phyloP scores from a whole-genome alignment of 2,329 filamentous ascomycete species.

The Trichoderma atroviride region DNA sequence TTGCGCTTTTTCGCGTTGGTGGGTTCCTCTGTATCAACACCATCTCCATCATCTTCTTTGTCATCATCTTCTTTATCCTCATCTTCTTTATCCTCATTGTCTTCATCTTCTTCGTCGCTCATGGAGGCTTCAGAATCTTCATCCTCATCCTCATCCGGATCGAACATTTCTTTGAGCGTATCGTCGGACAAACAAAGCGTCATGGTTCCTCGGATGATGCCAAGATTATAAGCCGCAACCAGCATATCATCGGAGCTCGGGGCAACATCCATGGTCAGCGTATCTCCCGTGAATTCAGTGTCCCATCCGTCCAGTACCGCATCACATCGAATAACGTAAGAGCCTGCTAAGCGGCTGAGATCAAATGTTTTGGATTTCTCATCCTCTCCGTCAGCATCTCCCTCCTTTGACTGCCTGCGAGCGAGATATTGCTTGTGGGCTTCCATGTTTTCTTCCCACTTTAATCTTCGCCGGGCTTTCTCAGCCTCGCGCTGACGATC shows the following conservation, averaged over 20 bases:
- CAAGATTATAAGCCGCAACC: background rate
- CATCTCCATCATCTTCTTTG: background rate
- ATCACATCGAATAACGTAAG: background rate
- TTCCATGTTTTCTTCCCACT: constrained; percentile 2
- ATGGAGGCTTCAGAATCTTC: background rate
- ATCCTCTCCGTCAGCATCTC: background rate
- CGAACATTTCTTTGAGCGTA: background rate
- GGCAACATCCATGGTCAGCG: background rate
- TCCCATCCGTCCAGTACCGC: background rate
- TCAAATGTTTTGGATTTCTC: background rate
- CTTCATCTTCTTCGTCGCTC: background rate
- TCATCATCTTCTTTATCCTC: background rate
- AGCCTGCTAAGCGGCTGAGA: background rate
- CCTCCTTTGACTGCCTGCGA: background rate
- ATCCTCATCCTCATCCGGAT: background rate
- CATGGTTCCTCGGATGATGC: constrained; percentile 8
- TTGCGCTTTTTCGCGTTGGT: background rate
- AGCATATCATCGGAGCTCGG: background rate
- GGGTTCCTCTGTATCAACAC: background rate
- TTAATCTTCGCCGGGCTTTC: background rate
- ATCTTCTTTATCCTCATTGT: background rate
- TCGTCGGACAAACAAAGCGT: background rate
- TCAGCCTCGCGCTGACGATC: background rate
- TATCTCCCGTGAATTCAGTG: background rate
- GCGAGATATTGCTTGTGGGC: background rate